Evolutionary conservation across 2,329 filamentous ascomycete genomes (phyloP).

Genomic region (Alternaria tenuissima): DNA sequence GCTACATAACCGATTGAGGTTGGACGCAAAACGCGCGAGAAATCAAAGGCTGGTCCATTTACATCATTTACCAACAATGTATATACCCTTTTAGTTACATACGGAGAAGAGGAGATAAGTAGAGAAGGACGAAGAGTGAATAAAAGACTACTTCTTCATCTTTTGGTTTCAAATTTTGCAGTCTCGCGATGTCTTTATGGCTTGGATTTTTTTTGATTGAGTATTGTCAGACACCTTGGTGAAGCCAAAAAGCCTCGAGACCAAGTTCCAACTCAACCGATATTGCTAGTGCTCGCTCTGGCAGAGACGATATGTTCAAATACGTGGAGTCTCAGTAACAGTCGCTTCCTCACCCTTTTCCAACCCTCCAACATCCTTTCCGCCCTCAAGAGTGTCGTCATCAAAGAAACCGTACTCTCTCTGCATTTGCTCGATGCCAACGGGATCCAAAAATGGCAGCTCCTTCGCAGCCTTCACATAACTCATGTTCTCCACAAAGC

Average conservation of each 20-base stretch:
- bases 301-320: not conserved
- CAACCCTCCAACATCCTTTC: not conserved
- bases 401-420: not conserved
- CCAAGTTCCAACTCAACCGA: not conserved
- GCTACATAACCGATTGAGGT: not conserved
- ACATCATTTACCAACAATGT: slow-evolving; percentile 8
- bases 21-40: slow-evolving; percentile 4
- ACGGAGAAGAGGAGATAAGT: not conserved
- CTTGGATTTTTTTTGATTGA: not conserved
- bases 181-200: not conserved
- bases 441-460: not conserved
- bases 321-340: not conserved
- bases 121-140: slow-evolving; percentile 1
- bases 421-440: not conserved
- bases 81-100: slow-evolving; percentile 11
- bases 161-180: not conserved
- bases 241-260: not conserved
- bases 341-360: not conserved
- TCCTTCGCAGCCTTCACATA: not conserved
- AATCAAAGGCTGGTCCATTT: slow-evolving; percentile 10
- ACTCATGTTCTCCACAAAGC: not conserved
- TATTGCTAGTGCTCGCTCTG: not conserved
- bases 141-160: not conserved
- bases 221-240: too few species aligned
- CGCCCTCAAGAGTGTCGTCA: not conserved